These are phyloP conservation scores for Brassica carinata DNA, from an alignment of 345 rosid genomes.

Conservation along the genomic window DNA sequence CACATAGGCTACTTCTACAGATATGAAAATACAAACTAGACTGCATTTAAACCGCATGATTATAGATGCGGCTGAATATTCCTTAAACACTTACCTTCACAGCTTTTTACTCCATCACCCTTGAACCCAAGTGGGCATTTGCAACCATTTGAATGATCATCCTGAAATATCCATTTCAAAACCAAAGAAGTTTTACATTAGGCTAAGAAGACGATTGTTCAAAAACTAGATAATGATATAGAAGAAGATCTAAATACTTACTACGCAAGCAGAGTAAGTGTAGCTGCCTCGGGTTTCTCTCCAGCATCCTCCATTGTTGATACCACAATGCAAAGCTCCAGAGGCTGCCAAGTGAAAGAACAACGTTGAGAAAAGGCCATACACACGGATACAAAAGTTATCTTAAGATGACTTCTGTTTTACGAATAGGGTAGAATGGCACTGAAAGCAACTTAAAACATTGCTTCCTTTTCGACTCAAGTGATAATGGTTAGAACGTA, in stretches of 20 bases:
- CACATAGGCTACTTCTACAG: too few species aligned
- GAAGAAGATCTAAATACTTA: constrained; percentile 47
- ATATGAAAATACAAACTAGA: too few species aligned
- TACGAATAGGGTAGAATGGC: not conserved
- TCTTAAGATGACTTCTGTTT: not conserved
- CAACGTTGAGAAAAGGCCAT: constrained; percentile 16
- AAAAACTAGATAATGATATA: not conserved
- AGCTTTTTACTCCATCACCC: constrained; percentile 77
- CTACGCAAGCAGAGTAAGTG: constrained; percentile 79
- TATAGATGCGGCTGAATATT: too few species aligned
- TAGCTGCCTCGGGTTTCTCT: constrained; percentile 57
- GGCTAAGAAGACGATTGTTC: constrained; percentile 13
- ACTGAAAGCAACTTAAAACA: not conserved
- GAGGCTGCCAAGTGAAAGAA: constrained; percentile 59
- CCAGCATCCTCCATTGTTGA: constrained; percentile 97
- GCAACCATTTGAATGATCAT: constrained; percentile 63
- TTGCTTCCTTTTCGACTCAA: not conserved
- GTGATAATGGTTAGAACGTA: not conserved
- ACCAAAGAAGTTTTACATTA: constrained; percentile 1
- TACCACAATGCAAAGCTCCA: constrained; percentile 67
- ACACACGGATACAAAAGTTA: not conserved
- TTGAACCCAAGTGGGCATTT: constrained; percentile 87
- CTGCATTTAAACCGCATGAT: not conserved
- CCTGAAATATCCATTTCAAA: constrained; percentile 48
- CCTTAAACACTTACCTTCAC: constrained; percentile 59